Evolutionary conservation across 768 basidiomycete genomes (phyloP), one percentile per base, ranked within the genome.

Genomic region (Trametes cingulata): DNA sequence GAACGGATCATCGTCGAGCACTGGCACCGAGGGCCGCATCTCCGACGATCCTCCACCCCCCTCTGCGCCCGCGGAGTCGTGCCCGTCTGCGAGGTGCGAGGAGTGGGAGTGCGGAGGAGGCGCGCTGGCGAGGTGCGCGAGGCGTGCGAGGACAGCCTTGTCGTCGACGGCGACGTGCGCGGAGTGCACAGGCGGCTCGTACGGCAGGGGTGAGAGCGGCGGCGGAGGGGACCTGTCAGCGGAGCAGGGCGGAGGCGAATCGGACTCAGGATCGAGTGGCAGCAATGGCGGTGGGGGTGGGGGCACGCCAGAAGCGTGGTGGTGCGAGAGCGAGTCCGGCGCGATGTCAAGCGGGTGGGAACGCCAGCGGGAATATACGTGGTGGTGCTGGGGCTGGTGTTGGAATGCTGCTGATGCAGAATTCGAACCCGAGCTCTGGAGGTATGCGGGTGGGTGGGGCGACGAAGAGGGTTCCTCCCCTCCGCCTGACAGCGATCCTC

Each of bases 81-180:
- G 24, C 22, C 22, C 7, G 25, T 47, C 46, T 15, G 9, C 49
- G n/a, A n/a, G n/a, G n/a, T n/a, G n/a, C n/a, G n/a, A 10, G 33
- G 14, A 37, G 49, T 13, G 19, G 49, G 14, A 15, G 25, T 40
- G 15, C n/a, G 57, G 43, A 13, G 59, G 68, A n/a, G 71, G 71
- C 6, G 66, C 58, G 58, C 69, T 70, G 13, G 67, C 71, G 42
- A 73, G 36, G 6, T 64, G 60, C 5, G 68, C 69, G 66, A 74
- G 66, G 20, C 63, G 71, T n/a, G 73, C 71, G 5, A 76, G 67
- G 15, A 73, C 25, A 3, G 65, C 64, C 63, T 76, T 76, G 60
- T 76, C 75, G 56, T 76, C 75, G 2, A 74, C 74, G 14, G 75
- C 75, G 20, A 76, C 68, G 47, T 76, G 75, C 15, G 71, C 73